Evolutionary conservation across 2,329 filamentous ascomycete genomes (phyloP).

Genomic region (Lachnellula occidentalis): DNA sequence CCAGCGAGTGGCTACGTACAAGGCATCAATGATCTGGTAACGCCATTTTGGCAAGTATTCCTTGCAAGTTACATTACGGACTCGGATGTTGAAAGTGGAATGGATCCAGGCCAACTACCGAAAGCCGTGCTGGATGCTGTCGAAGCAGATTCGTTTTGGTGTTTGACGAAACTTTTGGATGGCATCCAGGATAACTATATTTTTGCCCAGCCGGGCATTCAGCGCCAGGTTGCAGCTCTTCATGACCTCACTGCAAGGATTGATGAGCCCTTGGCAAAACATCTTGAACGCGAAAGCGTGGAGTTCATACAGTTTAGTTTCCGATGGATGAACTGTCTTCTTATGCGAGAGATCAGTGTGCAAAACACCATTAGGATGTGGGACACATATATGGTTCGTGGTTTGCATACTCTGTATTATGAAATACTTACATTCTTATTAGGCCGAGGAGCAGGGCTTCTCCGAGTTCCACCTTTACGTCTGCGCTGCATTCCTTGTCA

Average conservation of each 20-base stretch:
- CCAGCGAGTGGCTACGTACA: slow-evolving; percentile 97
- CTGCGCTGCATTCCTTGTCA: slow-evolving; percentile 94
- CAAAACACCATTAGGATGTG: slow-evolving; percentile 98
- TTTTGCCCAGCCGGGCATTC: slow-evolving; percentile 93
- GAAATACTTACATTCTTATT: slow-evolving; percentile 7
- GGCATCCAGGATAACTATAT: slow-evolving; percentile 99
- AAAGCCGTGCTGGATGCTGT: slow-evolving; percentile 89
- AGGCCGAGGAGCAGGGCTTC: slow-evolving; percentile 98
- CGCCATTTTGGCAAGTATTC: slow-evolving; percentile 97
- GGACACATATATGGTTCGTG: slow-evolving; percentile 92
- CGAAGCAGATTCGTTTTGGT: slow-evolving; percentile 98
- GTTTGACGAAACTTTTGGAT: slow-evolving; percentile 93
- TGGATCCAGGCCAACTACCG: slow-evolving; percentile 94
- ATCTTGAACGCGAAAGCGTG: slow-evolving; percentile 84
- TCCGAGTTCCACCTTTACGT: slow-evolving; percentile 98
- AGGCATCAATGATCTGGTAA: slow-evolving; percentile 96
- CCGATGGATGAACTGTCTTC: slow-evolving; percentile 97
- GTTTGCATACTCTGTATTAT: neutral
- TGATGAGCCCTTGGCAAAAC: slow-evolving; percentile 75
- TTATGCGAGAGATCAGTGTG: slow-evolving; percentile 97
- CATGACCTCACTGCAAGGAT: slow-evolving; percentile 89
- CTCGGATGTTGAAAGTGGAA: slow-evolving; percentile 82
- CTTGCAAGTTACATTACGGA: slow-evolving; percentile 93
- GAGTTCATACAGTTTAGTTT: slow-evolving; percentile 99
- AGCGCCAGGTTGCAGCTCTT: slow-evolving; percentile 83